phyloP scores from a whole-genome alignment of 495 filamentous ascomycete genomes.

The Chlorociboria aeruginascens region DNA sequence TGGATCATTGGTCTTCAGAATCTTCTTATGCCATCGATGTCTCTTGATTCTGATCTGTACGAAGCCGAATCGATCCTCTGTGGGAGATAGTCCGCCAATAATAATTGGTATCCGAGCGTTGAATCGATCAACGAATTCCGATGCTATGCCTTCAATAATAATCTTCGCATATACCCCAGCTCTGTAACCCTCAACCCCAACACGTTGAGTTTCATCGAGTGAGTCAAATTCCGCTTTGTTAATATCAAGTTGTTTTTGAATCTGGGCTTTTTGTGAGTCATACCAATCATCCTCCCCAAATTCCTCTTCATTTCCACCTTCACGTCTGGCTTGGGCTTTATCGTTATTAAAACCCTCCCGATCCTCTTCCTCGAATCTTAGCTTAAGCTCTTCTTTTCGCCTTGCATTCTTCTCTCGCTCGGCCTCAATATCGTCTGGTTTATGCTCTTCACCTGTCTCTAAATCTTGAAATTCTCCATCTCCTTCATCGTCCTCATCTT shows the following conservation, averaged over 20 bases:
- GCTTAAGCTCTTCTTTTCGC: slow-evolving; percentile 84
- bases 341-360: slow-evolving; percentile 84
- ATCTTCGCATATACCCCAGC: slow-evolving; percentile 93
- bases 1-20: slow-evolving; percentile 93
- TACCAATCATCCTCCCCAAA: slow-evolving; percentile 99
- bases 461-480: slow-evolving; percentile 87
- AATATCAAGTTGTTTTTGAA: slow-evolving; percentile 90
- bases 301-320: slow-evolving; percentile 50
- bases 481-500: slow-evolving; percentile 49
- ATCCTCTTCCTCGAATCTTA: slow-evolving; percentile 95
- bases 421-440: slow-evolving; percentile 45
- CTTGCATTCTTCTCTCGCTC: slow-evolving; percentile 87
- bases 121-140: slow-evolving; percentile 85
- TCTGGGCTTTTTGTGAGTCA: slow-evolving; percentile 83
- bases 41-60: slow-evolving; percentile 93
- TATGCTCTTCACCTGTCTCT: slow-evolving; percentile 50
- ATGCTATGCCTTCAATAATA: slow-evolving; percentile 75
- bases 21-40: slow-evolving; percentile 98
- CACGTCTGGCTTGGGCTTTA: slow-evolving; percentile 54
- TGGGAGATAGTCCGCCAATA: slow-evolving; percentile 77
- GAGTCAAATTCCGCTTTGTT: slow-evolving; percentile 85
- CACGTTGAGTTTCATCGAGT: slow-evolving; percentile 68
- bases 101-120: slow-evolving; percentile 75
- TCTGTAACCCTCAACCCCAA: slow-evolving; percentile 75
- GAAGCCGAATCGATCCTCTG: slow-evolving; percentile 90